Conservation (phyloP, 1,284 basidiomycete species). For the Marasmius fiardii region DNA sequence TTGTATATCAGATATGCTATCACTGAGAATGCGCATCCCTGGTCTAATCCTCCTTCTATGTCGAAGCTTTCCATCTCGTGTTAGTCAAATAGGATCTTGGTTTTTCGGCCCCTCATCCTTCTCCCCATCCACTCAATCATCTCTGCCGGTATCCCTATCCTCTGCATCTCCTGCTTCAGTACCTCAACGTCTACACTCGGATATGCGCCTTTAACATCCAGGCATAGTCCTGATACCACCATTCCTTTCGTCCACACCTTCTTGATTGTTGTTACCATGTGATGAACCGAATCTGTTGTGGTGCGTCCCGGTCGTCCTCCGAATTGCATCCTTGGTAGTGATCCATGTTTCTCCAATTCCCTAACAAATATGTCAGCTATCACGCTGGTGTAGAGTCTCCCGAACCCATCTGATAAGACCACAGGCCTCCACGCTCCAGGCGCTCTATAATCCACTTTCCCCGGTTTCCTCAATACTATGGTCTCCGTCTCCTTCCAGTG, state of each 20-base stretch:
- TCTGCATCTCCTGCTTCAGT: constrained; percentile 28
- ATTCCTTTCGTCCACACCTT: constrained; percentile 23
- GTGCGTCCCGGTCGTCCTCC: constrained; percentile 29
- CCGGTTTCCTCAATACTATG: too few species aligned
- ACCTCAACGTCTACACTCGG: constrained; percentile 22
- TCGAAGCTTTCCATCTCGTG: constrained; percentile 5
- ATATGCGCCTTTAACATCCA: constrained; percentile 32
- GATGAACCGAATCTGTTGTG: constrained; percentile 32
- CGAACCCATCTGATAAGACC: constrained; percentile 22
- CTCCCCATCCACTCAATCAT: constrained; percentile 9
- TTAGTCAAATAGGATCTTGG: too few species aligned
- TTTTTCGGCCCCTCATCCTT: too few species aligned
- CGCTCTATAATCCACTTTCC: constrained; percentile 17
- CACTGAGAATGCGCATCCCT: constrained; percentile 25
- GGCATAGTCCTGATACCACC: constrained; percentile 28
- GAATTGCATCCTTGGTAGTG: constrained; percentile 28
- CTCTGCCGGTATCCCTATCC: constrained; percentile 22
- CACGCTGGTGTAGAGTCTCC: constrained; percentile 22
- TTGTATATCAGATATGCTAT: constrained; percentile 1
- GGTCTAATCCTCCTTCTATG: constrained; percentile 25
- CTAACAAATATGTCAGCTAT: constrained; percentile 23
- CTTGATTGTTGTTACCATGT: constrained; percentile 26
- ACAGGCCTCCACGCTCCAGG: constrained; percentile 29
- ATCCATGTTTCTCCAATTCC: constrained; percentile 20
- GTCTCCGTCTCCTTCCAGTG: too few species aligned